A percentile compares a stretch with the other conserved stretches of the same genome.
phyloP scores from a whole-genome alignment of 2,329 filamentous ascomycete species.

The Metarhizium brunneum region DNA sequence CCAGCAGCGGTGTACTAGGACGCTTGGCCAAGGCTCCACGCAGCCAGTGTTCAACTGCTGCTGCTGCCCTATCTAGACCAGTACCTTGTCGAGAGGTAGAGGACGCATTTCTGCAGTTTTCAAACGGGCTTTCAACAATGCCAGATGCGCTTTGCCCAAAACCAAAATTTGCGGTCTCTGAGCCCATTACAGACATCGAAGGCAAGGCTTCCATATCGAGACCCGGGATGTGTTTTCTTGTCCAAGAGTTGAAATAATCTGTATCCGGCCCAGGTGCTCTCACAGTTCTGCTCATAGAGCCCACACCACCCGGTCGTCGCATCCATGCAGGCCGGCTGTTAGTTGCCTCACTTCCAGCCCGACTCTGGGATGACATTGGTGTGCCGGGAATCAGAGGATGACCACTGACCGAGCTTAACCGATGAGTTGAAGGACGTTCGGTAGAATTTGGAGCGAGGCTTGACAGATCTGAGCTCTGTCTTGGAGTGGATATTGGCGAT shows the following conservation, averaged over 20 bases:
- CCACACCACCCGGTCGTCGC: constrained; percentile 78
- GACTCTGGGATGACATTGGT: constrained; percentile 25
- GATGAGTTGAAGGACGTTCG: constrained; percentile 26
- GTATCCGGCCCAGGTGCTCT: constrained; percentile 71
- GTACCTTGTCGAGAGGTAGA: constrained; percentile 37
- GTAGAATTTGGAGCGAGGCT: constrained; percentile 31
- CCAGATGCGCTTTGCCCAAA: constrained; percentile 32
- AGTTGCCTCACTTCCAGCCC: constrained; percentile 26
- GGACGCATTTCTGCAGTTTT: constrained; percentile 34
- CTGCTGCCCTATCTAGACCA: constrained; percentile 72
- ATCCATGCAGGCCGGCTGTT: constrained; percentile 51
- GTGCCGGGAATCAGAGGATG: constrained; percentile 24
- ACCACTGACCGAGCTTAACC: constrained; percentile 31
- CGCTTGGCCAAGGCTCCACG: constrained; percentile 66
- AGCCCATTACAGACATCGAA: constrained; percentile 56
- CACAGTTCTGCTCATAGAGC: constrained; percentile 64
- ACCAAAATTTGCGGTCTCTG: constrained; percentile 49
- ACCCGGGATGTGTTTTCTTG: constrained; percentile 73
- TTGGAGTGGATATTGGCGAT: constrained; percentile 58
- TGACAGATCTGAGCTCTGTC: constrained; percentile 52
- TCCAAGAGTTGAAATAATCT: constrained; percentile 76
- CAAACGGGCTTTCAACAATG: constrained; percentile 43
- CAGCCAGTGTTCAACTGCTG: constrained; percentile 84
- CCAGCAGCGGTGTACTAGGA: constrained; percentile 40
- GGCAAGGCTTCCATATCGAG: constrained; percentile 61